These are phyloP conservation scores for Fusarium tricinctum DNA, from an alignment of 2,329 filamentous ascomycete species.

Conservation along the genomic window DNA sequence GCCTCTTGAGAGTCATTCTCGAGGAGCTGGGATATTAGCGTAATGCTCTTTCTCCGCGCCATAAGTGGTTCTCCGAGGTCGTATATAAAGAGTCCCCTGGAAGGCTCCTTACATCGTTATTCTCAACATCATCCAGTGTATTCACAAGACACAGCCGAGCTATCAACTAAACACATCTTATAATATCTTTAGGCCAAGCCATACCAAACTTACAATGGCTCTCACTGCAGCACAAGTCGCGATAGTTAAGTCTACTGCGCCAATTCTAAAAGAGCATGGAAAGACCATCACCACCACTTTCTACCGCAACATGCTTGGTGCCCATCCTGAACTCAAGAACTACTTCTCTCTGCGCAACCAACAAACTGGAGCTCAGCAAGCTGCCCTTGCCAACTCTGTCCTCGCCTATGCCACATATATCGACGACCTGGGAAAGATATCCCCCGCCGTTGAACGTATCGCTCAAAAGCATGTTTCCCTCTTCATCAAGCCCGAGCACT, in stretches of 20 bases:
- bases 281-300: constrained; percentile 77
- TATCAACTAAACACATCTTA: constrained; percentile 2
- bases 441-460: constrained; percentile 73
- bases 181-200: constrained; percentile 2
- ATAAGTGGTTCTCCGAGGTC: constrained; percentile 38
- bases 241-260: constrained; percentile 83
- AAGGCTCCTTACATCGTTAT: constrained; percentile 13
- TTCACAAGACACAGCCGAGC: constrained; percentile 8
- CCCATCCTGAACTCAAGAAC: constrained; percentile 75
- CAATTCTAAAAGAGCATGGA: constrained; percentile 78
- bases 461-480: constrained; percentile 82
- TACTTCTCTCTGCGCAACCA: constrained; percentile 81
- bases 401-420: constrained; percentile 81
- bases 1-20: constrained; percentile 3
- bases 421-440: constrained; percentile 74
- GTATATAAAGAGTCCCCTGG: constrained; percentile 37
- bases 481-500: constrained; percentile 77
- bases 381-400: constrained; percentile 77
- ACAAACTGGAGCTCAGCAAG: constrained; percentile 74
- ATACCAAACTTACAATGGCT: constrained; percentile 54
- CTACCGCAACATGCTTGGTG: constrained; percentile 76
- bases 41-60: constrained; percentile 45
- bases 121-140: constrained; percentile 26
- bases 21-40: constrained; percentile 4
- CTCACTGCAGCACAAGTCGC: constrained; percentile 75